Percentiles rank a stretch among this genome's conserved stretches.
Evolutionary conservation across 2,329 filamentous ascomycete species (phyloP).

Genomic region (Thelonectria discophora): DNA sequence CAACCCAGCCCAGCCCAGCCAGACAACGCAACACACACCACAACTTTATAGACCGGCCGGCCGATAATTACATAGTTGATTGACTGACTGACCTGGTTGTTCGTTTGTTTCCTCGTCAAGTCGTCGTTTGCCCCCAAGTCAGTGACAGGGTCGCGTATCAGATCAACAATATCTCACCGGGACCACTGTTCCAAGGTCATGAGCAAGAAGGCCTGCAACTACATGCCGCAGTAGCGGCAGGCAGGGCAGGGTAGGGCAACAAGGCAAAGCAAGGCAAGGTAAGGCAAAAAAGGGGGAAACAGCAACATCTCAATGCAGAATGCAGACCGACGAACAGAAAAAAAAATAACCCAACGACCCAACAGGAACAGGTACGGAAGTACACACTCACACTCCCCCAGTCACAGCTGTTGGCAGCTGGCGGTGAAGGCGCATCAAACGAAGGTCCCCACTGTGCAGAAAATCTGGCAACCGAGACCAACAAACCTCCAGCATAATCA

Average conservation of each 20-base stretch:
- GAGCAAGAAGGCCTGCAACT: not conserved
- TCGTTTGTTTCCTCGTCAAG: not conserved
- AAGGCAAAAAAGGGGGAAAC: not conserved
- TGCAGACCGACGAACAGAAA: constrained; percentile 7
- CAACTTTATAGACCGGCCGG: not conserved
- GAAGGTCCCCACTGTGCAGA: not conserved
- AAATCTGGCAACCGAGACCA: not conserved
- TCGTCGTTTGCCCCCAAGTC: constrained; percentile 5
- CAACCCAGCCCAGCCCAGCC: constrained; percentile 11
- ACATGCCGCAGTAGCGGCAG: not conserved
- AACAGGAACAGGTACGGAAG: constrained; percentile 3
- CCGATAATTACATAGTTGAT: not conserved
- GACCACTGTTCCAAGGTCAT: not conserved
- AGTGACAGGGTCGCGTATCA: constrained; percentile 9
- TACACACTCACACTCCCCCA: not conserved
- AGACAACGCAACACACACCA: constrained; percentile 11
- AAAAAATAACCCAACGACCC: not conserved
- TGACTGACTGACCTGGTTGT: not conserved
- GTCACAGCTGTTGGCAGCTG: not conserved
- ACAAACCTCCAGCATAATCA: not conserved
- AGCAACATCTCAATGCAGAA: not conserved
- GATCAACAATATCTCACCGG: constrained; percentile 7
- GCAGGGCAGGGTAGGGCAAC: constrained; percentile 3
- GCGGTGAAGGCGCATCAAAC: not conserved
- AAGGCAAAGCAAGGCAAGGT: not conserved